Percentiles rank a stretch among this genome's conserved stretches.
Conservation (phyloP, 2,329 filamentous ascomycete genomes). For the Plenodomus lindquistii region DNA sequence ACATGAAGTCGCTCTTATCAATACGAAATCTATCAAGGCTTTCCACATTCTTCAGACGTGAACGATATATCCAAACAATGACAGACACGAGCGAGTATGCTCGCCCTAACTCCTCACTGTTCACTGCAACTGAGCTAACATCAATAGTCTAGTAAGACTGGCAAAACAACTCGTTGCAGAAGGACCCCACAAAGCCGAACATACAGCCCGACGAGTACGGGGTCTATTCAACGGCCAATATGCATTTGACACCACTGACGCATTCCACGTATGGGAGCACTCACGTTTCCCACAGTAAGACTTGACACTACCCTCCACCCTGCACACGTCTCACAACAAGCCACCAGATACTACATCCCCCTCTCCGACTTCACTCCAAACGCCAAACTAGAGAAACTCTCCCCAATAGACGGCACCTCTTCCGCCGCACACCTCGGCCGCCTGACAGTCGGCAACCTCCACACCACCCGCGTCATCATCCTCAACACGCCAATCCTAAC, state of each 20-base stretch:
- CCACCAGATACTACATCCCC: constrained; percentile 38
- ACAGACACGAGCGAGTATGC: background rate
- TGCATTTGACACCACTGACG: constrained; percentile 39
- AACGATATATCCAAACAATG: background rate
- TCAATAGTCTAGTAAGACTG: constrained; percentile 45
- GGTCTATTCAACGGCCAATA: constrained; percentile 38
- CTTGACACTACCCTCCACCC: background rate
- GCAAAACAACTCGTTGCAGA: constrained; percentile 47
- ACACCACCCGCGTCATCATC: constrained; percentile 29
- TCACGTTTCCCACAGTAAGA: constrained; percentile 40
- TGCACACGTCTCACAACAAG: background rate
- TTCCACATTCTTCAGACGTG: too few species aligned
- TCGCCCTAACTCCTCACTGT: background rate
- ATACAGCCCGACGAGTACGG: constrained; percentile 37
- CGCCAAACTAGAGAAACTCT: constrained; percentile 18
- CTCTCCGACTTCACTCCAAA: constrained; percentile 18
- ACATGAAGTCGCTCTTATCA: too few species aligned
- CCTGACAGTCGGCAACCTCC: constrained; percentile 22
- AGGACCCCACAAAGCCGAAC: constrained; percentile 41
- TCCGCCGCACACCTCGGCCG: constrained; percentile 23
- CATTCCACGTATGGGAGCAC: constrained; percentile 45
- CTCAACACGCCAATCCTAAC: constrained; percentile 28
- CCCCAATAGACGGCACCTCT: constrained; percentile 21
- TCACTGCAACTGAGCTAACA: background rate
- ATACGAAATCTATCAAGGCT: too few species aligned